Percentiles rank a stretch among this genome's conserved stretches.
phyloP scores from a whole-genome alignment of 1,139 yeast species.

The Candida sp. region DNA sequence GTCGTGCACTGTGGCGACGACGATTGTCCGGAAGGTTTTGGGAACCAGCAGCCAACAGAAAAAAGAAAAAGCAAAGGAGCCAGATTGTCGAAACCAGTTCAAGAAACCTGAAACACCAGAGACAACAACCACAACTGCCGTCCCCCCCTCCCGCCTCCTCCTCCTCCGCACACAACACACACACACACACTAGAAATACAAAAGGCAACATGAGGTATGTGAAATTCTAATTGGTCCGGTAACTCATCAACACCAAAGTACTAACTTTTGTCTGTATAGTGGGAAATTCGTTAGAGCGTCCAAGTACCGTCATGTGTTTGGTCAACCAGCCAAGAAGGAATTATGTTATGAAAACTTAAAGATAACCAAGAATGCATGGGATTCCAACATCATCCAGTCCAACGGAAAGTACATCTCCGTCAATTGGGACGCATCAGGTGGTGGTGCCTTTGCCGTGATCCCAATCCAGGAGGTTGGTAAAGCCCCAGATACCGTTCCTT shows the following conservation, averaged over 20 bases:
- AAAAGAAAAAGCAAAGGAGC: neutral
- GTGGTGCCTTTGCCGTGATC: slow-evolving; percentile 95
- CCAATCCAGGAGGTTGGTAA: slow-evolving; percentile 91
- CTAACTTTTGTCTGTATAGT: slow-evolving; percentile 37
- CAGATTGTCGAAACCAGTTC: neutral
- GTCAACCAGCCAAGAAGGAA: slow-evolving; percentile 90
- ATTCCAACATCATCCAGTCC: slow-evolving; percentile 78
- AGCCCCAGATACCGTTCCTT: slow-evolving; percentile 90
- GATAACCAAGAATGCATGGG: slow-evolving; percentile 94
- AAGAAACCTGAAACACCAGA: neutral
- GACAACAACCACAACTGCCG: too few species aligned
- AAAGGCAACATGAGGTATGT: neutral
- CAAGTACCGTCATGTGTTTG: slow-evolving; percentile 94
- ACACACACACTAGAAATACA: neutral
- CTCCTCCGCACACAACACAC: neutral
- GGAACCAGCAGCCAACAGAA: neutral
- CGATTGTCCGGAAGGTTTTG: neutral
- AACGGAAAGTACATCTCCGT: slow-evolving; percentile 88
- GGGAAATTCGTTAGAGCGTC: slow-evolving; percentile 97
- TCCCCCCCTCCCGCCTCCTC: too few species aligned
- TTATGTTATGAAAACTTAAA: slow-evolving; percentile 86
- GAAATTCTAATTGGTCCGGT: neutral
- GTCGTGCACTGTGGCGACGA: neutral
- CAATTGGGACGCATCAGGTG: slow-evolving; percentile 96
- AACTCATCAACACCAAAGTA: neutral